phyloP scores from a whole-genome alignment of 768 basidiomycete genomes.

The Trametes maxima region DNA sequence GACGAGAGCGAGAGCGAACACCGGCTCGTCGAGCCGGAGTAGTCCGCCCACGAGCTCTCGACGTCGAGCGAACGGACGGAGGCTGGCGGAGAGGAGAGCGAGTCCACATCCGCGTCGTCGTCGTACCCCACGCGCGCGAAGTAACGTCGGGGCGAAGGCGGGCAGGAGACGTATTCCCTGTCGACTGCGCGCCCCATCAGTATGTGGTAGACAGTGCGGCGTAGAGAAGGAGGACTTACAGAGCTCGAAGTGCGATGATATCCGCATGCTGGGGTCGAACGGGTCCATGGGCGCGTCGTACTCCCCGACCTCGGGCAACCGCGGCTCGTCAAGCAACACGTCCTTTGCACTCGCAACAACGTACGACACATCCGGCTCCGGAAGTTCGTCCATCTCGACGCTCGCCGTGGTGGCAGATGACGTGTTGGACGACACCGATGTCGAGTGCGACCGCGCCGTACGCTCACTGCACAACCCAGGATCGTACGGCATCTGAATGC shows the following conservation, averaged over 20 bases:
- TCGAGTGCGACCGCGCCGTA: constrained; percentile 13
- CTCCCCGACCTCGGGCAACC: background rate
- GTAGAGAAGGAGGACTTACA: background rate
- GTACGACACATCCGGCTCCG: background rate
- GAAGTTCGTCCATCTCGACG: background rate
- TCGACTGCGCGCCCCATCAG: background rate
- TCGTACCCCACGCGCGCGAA: background rate
- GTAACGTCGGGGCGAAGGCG: constrained; percentile 2
- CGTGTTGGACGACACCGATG: constrained; percentile 10
- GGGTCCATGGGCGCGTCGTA: background rate
- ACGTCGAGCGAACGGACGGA: background rate
- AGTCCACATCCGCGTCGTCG: background rate
- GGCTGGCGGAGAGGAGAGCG: background rate
- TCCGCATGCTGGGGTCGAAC: background rate
- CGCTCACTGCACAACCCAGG: background rate
- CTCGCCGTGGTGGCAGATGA: constrained; percentile 7
- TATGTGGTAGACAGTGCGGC: background rate
- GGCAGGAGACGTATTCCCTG: constrained; percentile 6
- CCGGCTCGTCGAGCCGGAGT: constrained; percentile 2
- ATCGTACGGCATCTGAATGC: constrained; percentile 6
- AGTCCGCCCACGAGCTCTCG: background rate
- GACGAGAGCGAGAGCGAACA: background rate
- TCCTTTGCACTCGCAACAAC: background rate
- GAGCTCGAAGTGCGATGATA: background rate
- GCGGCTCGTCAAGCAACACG: background rate